Conservation (phyloP, 805 yeast species). For the Suhomyces sp. region DNA sequence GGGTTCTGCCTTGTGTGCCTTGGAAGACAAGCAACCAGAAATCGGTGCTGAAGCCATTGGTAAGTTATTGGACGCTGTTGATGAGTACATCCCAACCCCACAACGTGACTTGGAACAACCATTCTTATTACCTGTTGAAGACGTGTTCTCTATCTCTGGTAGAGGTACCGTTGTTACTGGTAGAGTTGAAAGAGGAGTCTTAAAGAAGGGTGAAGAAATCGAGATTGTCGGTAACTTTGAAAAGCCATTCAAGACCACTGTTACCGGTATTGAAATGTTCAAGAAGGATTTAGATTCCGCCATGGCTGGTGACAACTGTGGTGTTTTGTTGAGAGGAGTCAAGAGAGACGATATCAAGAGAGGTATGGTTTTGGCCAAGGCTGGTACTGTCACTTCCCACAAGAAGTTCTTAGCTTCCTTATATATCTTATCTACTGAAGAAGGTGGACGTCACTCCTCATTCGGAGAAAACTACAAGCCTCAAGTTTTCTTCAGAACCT, state of each 20-base stretch:
- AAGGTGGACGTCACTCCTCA: constrained; percentile 99
- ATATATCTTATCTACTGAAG: constrained; percentile 91
- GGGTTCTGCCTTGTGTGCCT: constrained; percentile 98
- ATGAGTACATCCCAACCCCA: constrained; percentile 94
- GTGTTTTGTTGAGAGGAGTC: constrained; percentile 95
- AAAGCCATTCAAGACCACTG: constrained; percentile 86
- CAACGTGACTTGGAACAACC: constrained; percentile 93
- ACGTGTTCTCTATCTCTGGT: constrained; percentile 96
- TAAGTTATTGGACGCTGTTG: constrained; percentile 88
- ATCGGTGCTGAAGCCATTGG: constrained; percentile 84
- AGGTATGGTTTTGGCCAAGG: constrained; percentile 97
- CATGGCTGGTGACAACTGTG: constrained; percentile 99
- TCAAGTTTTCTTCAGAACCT: constrained; percentile 94
- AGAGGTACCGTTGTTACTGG: constrained; percentile 99
- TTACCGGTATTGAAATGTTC: constrained; percentile 99
- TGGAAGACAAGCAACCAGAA: constrained; percentile 84
- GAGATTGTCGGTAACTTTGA: constrained; percentile 93
- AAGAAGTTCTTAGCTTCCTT: constrained; percentile 90
- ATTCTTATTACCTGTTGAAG: constrained; percentile 96
- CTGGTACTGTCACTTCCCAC: constrained; percentile 89
- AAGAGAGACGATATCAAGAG: constrained; percentile 95
- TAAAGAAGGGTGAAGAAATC: constrained; percentile 97
- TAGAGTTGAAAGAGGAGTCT: constrained; percentile 96
- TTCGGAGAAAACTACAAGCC: constrained; percentile 98
- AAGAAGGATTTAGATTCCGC: constrained; percentile 97